Percentiles rank a stretch among this genome's conserved stretches.
Evolutionary conservation across 2,329 filamentous ascomycete genomes (phyloP).

Genomic region (Paradendryphiella salina): DNA sequence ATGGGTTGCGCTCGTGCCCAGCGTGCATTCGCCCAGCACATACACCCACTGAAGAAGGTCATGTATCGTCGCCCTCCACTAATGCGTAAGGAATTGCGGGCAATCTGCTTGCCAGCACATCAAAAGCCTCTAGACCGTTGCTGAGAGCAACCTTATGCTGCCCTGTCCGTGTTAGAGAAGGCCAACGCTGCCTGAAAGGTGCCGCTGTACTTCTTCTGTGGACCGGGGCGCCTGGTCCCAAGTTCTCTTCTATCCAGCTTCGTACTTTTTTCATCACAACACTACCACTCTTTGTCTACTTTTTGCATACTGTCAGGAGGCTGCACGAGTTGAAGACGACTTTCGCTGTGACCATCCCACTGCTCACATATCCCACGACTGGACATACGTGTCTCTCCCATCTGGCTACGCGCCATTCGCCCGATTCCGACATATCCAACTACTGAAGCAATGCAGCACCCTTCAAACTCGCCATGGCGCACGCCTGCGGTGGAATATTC

Average conservation of each 20-base stretch:
- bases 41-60: slow-evolving; percentile 33
- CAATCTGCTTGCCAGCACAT: slow-evolving; percentile 47
- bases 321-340: slow-evolving; percentile 15
- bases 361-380: slow-evolving; percentile 21
- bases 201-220: slow-evolving; percentile 42
- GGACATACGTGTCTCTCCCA: slow-evolving; percentile 23
- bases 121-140: slow-evolving; percentile 39
- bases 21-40: slow-evolving; percentile 47
- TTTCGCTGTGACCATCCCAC: slow-evolving; percentile 16
- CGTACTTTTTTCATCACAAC: slow-evolving; percentile 28
- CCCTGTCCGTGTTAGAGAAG: slow-evolving; percentile 27
- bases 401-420: slow-evolving; percentile 29
- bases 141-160: slow-evolving; percentile 37
- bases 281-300: slow-evolving; percentile 38
- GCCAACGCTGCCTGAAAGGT: slow-evolving; percentile 23
- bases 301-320: slow-evolving; percentile 31
- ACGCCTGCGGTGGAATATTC: slow-evolving; percentile 36
- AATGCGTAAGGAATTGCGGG: slow-evolving; percentile 46
- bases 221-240: slow-evolving; percentile 36
- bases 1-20: slow-evolving; percentile 43
- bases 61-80: slow-evolving; percentile 45
- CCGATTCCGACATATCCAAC: slow-evolving; percentile 24
- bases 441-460: slow-evolving; percentile 42
- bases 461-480: slow-evolving; percentile 43
- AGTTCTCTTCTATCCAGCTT: slow-evolving; percentile 31